phyloP scores from a whole-genome alignment of 2,329 filamentous ascomycete genomes.

The Neopestalotiopsis clavispora region DNA sequence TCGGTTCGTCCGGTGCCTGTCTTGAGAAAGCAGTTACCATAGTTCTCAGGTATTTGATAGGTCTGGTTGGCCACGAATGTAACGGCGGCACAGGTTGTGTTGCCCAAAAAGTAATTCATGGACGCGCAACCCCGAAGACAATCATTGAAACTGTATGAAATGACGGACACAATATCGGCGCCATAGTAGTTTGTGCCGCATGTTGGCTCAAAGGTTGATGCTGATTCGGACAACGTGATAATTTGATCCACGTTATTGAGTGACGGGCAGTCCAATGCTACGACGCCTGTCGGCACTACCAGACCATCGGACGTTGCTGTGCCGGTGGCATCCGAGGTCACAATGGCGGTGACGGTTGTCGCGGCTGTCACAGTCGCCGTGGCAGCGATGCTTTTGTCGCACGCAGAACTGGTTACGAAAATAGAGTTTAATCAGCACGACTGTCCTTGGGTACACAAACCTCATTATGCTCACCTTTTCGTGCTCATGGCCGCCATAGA shows the following conservation, averaged over 20 bases:
- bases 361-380: slow-evolving; percentile 9
- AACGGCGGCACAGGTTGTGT: slow-evolving; percentile 22
- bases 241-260: slow-evolving; percentile 15
- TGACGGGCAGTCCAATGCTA: slow-evolving; percentile 25
- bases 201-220: slow-evolving; percentile 24
- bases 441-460: not conserved
- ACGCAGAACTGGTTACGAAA: not conserved
- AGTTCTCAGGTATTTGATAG: not conserved
- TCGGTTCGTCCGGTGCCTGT: not conserved
- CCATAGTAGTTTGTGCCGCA: slow-evolving; percentile 23
- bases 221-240: slow-evolving; percentile 17
- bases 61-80: slow-evolving; percentile 24
- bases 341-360: not conserved
- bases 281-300: slow-evolving; percentile 22
- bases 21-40: not conserved
- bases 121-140: slow-evolving; percentile 27
- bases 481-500: not conserved
- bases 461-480: not conserved
- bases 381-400: not conserved
- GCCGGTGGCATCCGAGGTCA: slow-evolving; percentile 6
- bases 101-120: slow-evolving; percentile 23
- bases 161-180: slow-evolving; percentile 23
- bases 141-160: slow-evolving; percentile 25
- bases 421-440: not conserved
- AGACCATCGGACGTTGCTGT: slow-evolving; percentile 8